Base-by-base conservation (phyloP, 306 rosid species). In the Cotoneaster glaucophyllus region DNA sequence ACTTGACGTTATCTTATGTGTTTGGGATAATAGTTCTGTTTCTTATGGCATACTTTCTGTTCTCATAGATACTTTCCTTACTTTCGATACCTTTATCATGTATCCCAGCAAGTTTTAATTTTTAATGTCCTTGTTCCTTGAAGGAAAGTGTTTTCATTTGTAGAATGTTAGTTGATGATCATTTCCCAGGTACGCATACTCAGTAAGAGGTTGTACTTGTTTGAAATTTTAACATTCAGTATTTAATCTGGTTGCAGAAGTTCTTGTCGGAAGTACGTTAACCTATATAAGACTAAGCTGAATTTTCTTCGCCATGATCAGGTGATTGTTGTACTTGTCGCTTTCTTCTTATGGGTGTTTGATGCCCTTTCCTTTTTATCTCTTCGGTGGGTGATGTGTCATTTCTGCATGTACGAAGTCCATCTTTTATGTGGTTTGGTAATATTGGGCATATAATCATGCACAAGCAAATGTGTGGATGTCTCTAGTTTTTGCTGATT, bases 261-360 rank as follows among this genome's bases (percentile, higher is more conserved):
- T 78, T 85, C 83, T 80, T 93, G 98, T 43, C 91, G 90, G 82
- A 88, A 81, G 70, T 94, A 94, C 79, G 88, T 88, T 70, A 83
- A 87, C 58, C 78, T 87, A 66, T 94, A 94, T 90, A 94, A 90
- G 84, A 82, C 66, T 73, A 94, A 94, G 88, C 73, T 94, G 88
- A 86, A 87, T 81, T 89, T 83, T 87, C 96, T 94, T 61, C 95
- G 74, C 78, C 91, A 84, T 68, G 95, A 92, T 52, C 97, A 90
- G 96, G 97, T 95, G 80, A 81, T 77, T 59, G 6, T 41, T 70
- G 19, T 71, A 56, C 69, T 71, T 21, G 64, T 28, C 29, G 12
- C 32, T 25, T 21, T 59, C 31, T 59, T 24, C 32, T 25, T 11
- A 2, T 25, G 13, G 28, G 32, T 59, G 32, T 59, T 24, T 59